Evolutionary conservation across 768 basidiomycete genomes (phyloP).

Genomic region (Lactarius indigo): DNA sequence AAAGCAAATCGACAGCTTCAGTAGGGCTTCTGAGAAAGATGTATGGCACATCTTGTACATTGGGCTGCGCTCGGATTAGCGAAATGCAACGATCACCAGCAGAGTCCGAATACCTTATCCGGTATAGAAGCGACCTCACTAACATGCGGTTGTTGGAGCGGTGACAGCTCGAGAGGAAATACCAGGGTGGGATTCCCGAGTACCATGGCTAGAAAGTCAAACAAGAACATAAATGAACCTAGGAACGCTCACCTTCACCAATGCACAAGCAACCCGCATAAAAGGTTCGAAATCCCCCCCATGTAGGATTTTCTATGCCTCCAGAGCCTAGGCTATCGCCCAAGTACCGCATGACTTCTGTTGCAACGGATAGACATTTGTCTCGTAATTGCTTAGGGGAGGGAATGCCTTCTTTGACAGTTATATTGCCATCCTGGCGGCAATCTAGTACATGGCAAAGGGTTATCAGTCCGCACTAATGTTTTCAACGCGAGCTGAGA

Average conservation of each 20-base stretch:
- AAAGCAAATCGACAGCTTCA: slow-evolving; percentile 46
- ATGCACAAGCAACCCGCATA: background rate
- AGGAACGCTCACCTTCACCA: slow-evolving; percentile 18
- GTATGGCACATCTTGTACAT: slow-evolving; percentile 20
- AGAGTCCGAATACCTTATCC: slow-evolving; percentile 11
- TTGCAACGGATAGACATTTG: slow-evolving; percentile 42
- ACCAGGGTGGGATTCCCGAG: slow-evolving; percentile 3
- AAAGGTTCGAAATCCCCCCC: slow-evolving; percentile 38
- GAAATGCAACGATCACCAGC: background rate
- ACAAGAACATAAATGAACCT: background rate
- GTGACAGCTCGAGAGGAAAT: slow-evolving; percentile 18
- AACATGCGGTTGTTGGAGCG: slow-evolving; percentile 13
- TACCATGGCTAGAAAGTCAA: slow-evolving; percentile 12
- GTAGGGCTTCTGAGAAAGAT: slow-evolving; percentile 34
- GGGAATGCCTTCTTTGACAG: slow-evolving; percentile 38
- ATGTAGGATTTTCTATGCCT: slow-evolving; percentile 36
- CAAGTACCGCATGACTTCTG: slow-evolving; percentile 47
- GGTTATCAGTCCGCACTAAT: slow-evolving; percentile 49
- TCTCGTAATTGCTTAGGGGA: slow-evolving; percentile 49
- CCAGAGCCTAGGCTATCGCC: slow-evolving; percentile 36
- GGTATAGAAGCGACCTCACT: slow-evolving; percentile 16
- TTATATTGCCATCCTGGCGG: slow-evolving; percentile 51
- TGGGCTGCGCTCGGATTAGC: slow-evolving; percentile 3
- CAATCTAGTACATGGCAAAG: slow-evolving; percentile 54
- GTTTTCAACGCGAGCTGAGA: slow-evolving; percentile 46